A percentile compares a stretch with the other conserved stretches of the same genome.
Evolutionary conservation across 257 asterid species (phyloP).

Genomic region (Solanum sejunctum): DNA sequence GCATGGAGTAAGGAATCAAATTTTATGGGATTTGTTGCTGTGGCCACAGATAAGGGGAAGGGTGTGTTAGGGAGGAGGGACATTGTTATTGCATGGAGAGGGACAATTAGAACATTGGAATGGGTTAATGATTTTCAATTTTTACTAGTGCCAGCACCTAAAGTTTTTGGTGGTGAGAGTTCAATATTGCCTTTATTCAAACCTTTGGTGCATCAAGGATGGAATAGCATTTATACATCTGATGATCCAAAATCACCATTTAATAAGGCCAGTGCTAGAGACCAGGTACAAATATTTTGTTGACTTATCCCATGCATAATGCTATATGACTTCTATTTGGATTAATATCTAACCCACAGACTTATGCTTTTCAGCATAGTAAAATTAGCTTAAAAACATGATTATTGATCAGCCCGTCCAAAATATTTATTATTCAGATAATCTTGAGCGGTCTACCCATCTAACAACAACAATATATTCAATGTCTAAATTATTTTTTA

Average conservation of each 20-base stretch:
- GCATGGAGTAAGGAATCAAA: slow-evolving; percentile 80
- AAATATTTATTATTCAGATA: background rate
- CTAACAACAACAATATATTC: no score
- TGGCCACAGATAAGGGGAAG: slow-evolving; percentile 68
- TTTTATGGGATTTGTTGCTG: slow-evolving; percentile 77
- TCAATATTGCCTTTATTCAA: background rate
- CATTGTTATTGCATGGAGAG: slow-evolving; percentile 72
- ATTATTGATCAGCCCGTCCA: background rate
- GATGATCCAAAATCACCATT: slow-evolving; percentile 54
- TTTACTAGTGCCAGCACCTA: slow-evolving; percentile 36
- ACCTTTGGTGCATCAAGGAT: slow-evolving; percentile 54
- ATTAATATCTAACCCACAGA: background rate
- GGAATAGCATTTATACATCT: slow-evolving; percentile 69
- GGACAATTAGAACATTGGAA: slow-evolving; percentile 49
- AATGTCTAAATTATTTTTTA: no score
- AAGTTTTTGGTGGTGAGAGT: slow-evolving; percentile 24
- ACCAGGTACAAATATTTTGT: slow-evolving; percentile 30
- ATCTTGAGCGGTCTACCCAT: background rate
- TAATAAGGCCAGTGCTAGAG: slow-evolving; percentile 49
- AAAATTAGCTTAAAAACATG: background rate
- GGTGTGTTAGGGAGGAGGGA: slow-evolving; percentile 59
- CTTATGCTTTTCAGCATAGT: background rate
- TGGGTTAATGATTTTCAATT: slow-evolving; percentile 64
- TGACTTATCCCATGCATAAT: background rate
- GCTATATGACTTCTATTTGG: background rate